phyloP scores from a whole-genome alignment of 78 protist species.

The Protostelium mycophagum region DNA sequence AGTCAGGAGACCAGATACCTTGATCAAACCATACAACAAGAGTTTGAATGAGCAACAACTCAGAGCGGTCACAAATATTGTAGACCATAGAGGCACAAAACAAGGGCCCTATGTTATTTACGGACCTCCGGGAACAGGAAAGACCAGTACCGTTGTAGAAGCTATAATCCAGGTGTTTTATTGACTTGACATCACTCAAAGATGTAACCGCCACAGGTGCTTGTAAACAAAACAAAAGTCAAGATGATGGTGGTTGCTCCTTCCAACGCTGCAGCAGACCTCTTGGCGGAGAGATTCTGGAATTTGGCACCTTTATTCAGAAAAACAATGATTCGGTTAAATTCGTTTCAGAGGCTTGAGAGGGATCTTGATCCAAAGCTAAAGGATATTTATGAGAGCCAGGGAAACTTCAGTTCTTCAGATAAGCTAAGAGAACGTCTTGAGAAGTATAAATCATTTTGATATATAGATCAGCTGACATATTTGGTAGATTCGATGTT shows the following conservation, averaged over 20 bases:
- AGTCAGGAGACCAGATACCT: too few relatives aligned
- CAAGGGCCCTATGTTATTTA: not conserved
- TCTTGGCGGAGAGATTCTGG: constrained; percentile 1
- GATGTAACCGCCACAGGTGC: not conserved
- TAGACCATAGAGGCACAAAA: not conserved
- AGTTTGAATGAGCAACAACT: not conserved
- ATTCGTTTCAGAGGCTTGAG: not conserved
- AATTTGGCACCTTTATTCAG: not conserved
- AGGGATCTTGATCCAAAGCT: not conserved
- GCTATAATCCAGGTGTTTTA: not conserved
- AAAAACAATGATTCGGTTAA: not conserved
- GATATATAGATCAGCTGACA: too few relatives aligned
- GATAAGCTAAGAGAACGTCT: not conserved
- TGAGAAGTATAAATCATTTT: too few relatives aligned
- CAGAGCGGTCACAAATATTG: not conserved
- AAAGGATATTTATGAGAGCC: not conserved
- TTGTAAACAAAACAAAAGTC: not conserved
- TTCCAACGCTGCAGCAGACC: constrained; percentile 8
- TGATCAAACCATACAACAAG: not conserved
- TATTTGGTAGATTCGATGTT: not conserved
- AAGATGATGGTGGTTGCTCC: not conserved
- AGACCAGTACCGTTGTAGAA: constrained; percentile 3
- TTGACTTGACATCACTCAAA: not conserved
- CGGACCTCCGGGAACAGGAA: constrained; percentile 14
- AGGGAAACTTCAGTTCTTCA: not conserved